phyloP scores from a whole-genome alignment of 2,329 filamentous ascomycete species.

The Mariannaea sp. region DNA sequence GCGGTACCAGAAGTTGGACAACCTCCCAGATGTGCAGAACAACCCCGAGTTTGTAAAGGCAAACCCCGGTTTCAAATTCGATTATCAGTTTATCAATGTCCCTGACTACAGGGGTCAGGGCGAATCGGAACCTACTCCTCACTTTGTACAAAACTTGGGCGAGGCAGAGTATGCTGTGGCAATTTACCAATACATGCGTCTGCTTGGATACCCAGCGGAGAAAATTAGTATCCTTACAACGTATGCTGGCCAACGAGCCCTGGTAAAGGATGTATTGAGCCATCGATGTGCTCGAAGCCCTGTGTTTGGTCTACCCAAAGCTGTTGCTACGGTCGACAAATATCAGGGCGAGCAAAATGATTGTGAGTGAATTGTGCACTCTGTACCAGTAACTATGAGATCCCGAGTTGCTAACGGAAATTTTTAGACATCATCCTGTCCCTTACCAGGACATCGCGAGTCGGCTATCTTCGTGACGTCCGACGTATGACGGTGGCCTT shows the following conservation, averaged over 20 bases:
- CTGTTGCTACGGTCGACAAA: conserved; percentile 95
- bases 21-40: conserved; percentile 74
- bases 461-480: conserved; percentile 92
- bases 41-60: conserved; percentile 75
- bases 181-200: conserved; percentile 94
- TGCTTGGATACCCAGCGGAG: conserved; percentile 85
- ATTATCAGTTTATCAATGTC: conserved; percentile 97
- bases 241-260: conserved; percentile 87
- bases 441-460: conserved; percentile 82
- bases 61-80: conserved; percentile 90
- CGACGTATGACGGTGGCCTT: conserved; percentile 92
- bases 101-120: conserved; percentile 89
- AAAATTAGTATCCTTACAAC: conserved; percentile 90
- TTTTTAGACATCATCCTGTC: conserved; percentile 85
- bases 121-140: conserved; percentile 86
- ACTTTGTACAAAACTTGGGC: conserved; percentile 95
- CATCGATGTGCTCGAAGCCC: conserved; percentile 83
- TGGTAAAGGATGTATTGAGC: conserved; percentile 83
- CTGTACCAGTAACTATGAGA: no score
- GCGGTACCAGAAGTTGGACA: conserved; percentile 82
- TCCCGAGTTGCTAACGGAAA: conserved; percentile 28
- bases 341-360: conserved; percentile 99
- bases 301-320: conserved; percentile 86
- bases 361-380: conserved; percentile 63
- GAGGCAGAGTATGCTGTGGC: conserved; percentile 98